Conservation (phyloP, 2,329 filamentous ascomycete genomes). For the Waltergamsia citrina region DNA sequence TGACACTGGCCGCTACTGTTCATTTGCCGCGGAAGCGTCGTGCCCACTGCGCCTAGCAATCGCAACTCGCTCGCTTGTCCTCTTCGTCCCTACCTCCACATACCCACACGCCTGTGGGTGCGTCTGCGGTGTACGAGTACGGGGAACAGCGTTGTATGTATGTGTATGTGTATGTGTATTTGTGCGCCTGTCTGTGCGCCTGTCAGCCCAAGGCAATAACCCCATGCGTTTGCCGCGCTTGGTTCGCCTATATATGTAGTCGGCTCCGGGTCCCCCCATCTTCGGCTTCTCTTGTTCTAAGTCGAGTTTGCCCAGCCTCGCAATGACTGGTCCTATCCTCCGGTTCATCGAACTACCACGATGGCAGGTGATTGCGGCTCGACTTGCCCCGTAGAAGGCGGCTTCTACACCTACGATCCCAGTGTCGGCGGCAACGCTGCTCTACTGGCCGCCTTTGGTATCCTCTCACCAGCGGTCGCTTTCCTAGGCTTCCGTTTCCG, state of each 20-base stretch:
- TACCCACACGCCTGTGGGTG: neutral
- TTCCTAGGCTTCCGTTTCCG: slow-evolving; percentile 27
- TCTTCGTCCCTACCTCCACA: neutral
- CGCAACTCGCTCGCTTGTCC: neutral
- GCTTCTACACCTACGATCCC: slow-evolving; percentile 26
- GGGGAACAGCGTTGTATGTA: no score
- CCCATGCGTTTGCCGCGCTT: slow-evolving; percentile 3
- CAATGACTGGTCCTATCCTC: neutral
- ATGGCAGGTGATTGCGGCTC: slow-evolving; percentile 26
- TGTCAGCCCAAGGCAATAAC: neutral
- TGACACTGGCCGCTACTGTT: slow-evolving; percentile 1
- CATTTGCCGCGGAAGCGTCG: slow-evolving; percentile 3
- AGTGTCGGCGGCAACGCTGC: slow-evolving; percentile 28
- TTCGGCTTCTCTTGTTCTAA: slow-evolving; percentile 12
- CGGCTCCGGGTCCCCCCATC: neutral
- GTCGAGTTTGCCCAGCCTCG: slow-evolving; percentile 7
- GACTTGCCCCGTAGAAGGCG: slow-evolving; percentile 22
- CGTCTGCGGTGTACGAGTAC: no score
- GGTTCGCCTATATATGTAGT: neutral
- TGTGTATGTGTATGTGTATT: no score
- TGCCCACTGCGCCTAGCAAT: neutral
- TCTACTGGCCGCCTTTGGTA: slow-evolving; percentile 27
- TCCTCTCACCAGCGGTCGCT: slow-evolving; percentile 26
- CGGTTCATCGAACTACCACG: slow-evolving; percentile 8
- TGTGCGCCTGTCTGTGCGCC: no score